Evolutionary conservation across 805 yeast genomes (phyloP), one percentile per base, ranked within the genome.

Genomic region (Priceomyces fermenticarens): DNA sequence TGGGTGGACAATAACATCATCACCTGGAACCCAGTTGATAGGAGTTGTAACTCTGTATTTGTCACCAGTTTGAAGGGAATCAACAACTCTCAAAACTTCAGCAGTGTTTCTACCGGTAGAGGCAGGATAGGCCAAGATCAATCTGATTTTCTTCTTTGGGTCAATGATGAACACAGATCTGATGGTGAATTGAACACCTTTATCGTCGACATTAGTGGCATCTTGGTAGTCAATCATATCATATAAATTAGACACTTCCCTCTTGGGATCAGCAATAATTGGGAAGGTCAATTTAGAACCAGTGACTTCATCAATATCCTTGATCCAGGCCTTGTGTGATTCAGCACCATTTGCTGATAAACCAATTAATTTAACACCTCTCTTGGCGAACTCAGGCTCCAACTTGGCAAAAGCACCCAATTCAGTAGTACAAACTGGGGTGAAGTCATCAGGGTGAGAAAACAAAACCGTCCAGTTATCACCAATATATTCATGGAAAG

Each of bases 371-470:
- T 89, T 88, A 62, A 84, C 86, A 60, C 80, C 80, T 75, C 97
- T 81, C 68, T 83, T 74, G 59, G 83, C 81, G 57, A 89, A 89
- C 65, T 89, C 96, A 41, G 89, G 88, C 72, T 88, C 86, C 68
- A 88, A 78, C 55, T 81, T 78, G 49, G 96, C 89, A 57, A 89
- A 90, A 14, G 96, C 96, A 53, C 97, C 96, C 60, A 89, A 77
- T 73, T 89, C 97, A 42, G 97, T 89, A 58, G 97, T 90, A 69
- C 97, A 89, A 41, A 89, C 96, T 36, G 97, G 97, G 13, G 97
- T 89, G 76, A 88, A 90, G 66, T 89, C 97, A 41, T 89, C 96
- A 47, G 97, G 97, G 67, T 89, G 97, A 17, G 95, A 86, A 71
- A 89, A 89, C 58, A 89, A 73, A 38, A 89, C 82, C 36, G 83